phyloP scores from a whole-genome alignment of 495 filamentous ascomycete genomes.

The Xylaria cubensis region DNA sequence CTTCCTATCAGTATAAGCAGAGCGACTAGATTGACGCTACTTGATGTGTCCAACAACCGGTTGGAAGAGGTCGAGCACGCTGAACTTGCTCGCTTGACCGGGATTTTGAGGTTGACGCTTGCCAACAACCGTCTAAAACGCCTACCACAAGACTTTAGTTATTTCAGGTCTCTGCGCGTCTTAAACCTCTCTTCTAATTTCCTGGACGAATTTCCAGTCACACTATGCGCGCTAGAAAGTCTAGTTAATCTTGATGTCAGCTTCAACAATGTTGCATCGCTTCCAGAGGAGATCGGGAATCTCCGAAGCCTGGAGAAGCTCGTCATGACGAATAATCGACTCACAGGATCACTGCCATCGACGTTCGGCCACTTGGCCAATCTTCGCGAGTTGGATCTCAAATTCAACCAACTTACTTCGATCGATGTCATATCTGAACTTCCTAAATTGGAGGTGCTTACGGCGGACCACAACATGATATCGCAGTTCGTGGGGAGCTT shows the following conservation, averaged over 20 bases:
- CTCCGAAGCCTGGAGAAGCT: constrained; percentile 82
- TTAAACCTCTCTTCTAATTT: constrained; percentile 93
- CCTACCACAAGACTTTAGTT: constrained; percentile 80
- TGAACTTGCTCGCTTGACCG: constrained; percentile 62
- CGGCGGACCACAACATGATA: constrained; percentile 88
- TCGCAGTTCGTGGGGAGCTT: constrained; percentile 88
- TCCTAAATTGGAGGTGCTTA: constrained; percentile 83
- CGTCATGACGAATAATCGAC: constrained; percentile 92
- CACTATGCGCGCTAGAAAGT: constrained; percentile 79
- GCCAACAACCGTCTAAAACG: constrained; percentile 86
- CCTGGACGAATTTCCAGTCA: constrained; percentile 81
- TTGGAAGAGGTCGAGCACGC: constrained; percentile 86
- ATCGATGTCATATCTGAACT: constrained; percentile 85
- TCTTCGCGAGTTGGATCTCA: constrained; percentile 89
- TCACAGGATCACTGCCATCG: constrained; percentile 73
- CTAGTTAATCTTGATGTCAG: constrained; percentile 95
- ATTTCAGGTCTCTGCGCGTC: constrained; percentile 76
- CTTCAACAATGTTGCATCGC: constrained; percentile 83
- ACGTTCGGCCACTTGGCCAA: constrained; percentile 73
- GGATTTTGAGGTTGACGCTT: constrained; percentile 88
- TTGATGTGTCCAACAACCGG: constrained; percentile 94
- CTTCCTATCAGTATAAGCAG: constrained; percentile 85
- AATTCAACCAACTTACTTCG: constrained; percentile 85
- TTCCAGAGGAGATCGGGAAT: constrained; percentile 79
- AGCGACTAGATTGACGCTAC: constrained; percentile 79